phyloP scores from a whole-genome alignment of 2,329 filamentous ascomycete species.

The Pseudocercospora cruenta region DNA sequence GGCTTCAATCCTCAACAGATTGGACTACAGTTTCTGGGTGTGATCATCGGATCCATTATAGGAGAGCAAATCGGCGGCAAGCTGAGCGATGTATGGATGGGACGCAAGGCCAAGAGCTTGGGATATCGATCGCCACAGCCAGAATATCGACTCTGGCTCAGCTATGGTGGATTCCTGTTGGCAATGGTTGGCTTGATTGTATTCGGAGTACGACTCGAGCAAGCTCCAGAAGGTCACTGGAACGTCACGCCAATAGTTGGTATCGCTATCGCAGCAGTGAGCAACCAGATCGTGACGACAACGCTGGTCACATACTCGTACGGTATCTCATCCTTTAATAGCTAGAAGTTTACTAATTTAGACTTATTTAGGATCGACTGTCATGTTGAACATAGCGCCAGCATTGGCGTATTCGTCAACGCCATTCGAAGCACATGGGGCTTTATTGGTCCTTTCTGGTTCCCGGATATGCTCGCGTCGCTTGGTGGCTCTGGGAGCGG shows the following conservation, averaged over 20 bases:
- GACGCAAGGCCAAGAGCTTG: constrained; percentile 42
- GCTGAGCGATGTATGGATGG: constrained; percentile 59
- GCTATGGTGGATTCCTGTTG: constrained; percentile 57
- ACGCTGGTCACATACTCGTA: constrained; percentile 59
- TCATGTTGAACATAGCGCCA: constrained; percentile 56
- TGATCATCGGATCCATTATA: constrained; percentile 61
- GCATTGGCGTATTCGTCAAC: constrained; percentile 62
- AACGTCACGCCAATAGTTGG: constrained; percentile 59
- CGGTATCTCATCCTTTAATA: no score
- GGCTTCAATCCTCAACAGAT: constrained; percentile 61
- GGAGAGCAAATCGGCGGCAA: constrained; percentile 63
- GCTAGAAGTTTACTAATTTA: no score
- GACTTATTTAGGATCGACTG: no score
- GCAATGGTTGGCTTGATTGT: constrained; percentile 58
- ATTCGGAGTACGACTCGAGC: constrained; percentile 57
- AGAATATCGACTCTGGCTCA: constrained; percentile 62
- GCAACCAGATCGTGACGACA: constrained; percentile 65
- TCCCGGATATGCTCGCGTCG: constrained; percentile 44
- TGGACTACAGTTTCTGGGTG: constrained; percentile 60
- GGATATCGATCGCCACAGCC: constrained; percentile 42
- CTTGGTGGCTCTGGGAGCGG: constrained; percentile 43
- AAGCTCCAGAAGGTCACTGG: constrained; percentile 51
- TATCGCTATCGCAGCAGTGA: constrained; percentile 53
- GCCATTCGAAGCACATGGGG: constrained; percentile 60
- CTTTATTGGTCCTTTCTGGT: constrained; percentile 48